Percentiles rank a stretch among this genome's conserved stretches.
phyloP scores from a whole-genome alignment of 208 protist genomes.

The Wallacemonas rigidus region DNA sequence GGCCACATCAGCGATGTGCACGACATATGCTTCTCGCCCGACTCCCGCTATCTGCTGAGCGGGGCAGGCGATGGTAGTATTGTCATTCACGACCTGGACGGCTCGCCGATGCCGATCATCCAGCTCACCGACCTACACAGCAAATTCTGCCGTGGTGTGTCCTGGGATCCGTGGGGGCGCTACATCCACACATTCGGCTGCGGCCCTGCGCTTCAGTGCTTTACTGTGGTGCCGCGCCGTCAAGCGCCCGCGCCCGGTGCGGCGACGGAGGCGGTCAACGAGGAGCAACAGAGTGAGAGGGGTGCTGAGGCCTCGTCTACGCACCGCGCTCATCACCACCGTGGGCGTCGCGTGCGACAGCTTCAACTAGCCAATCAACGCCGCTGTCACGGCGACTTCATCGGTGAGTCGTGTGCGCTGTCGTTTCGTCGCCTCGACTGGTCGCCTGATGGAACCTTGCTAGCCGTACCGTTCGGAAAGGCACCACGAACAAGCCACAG shows the following conservation, averaged over 20 bases:
- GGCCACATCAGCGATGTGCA: constrained; percentile 88
- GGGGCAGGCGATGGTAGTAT: constrained; percentile 77
- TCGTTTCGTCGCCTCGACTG: constrained; percentile 77
- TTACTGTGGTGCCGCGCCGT: constrained; percentile 40
- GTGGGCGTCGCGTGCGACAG: constrained; percentile 15
- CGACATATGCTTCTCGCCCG: constrained; percentile 84
- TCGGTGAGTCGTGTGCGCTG: constrained; percentile 75
- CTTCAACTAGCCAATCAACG: constrained; percentile 66
- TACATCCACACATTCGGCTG: constrained; percentile 70
- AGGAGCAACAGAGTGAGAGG: neutral
- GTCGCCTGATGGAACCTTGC: constrained; percentile 77
- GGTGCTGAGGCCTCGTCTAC: too few relatives aligned
- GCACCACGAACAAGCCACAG: constrained; percentile 11
- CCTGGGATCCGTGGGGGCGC: constrained; percentile 85
- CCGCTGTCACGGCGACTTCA: constrained; percentile 63
- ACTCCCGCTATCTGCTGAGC: constrained; percentile 80
- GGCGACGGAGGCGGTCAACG: neutral
- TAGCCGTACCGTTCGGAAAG: constrained; percentile 84
- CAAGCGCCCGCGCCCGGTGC: neutral
- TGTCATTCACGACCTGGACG: constrained; percentile 78
- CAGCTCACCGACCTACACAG: constrained; percentile 68
- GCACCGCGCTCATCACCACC: neutral
- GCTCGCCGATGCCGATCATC: constrained; percentile 65
- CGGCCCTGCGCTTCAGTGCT: constrained; percentile 71
- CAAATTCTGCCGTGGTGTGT: constrained; percentile 85